These are phyloP conservation scores for Apophysomyces elegans DNA, from an alignment of 371 early-diverging fungal species.

Conservation along the genomic window DNA sequence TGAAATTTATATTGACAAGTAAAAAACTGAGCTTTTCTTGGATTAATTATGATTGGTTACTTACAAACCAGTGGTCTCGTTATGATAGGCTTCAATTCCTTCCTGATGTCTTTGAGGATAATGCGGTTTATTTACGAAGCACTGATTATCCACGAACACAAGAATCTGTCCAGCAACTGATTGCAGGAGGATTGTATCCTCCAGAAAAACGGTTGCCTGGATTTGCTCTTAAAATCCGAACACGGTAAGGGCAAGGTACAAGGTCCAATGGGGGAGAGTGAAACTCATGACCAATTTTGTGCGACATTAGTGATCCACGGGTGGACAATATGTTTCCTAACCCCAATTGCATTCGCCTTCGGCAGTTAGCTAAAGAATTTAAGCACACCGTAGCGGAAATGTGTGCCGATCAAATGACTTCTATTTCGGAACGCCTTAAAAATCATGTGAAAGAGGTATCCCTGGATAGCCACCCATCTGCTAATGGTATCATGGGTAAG, in stretches of 20 bases:
- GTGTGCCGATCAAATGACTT: constrained; percentile 35
- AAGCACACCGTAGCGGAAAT: constrained; percentile 32
- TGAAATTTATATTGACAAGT: constrained; percentile 66
- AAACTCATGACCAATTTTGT: constrained; percentile 6
- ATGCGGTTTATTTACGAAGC: constrained; percentile 62
- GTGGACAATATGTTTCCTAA: constrained; percentile 52
- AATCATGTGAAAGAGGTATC: constrained; percentile 45
- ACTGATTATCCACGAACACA: constrained; percentile 75
- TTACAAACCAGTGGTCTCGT: too few relatives aligned
- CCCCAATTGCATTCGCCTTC: constrained; percentile 45
- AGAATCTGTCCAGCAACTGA: constrained; percentile 74
- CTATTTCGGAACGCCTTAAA: constrained; percentile 31
- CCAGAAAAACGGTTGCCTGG: constrained; percentile 29
- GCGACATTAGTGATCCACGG: constrained; percentile 37
- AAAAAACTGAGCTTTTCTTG: constrained; percentile 1
- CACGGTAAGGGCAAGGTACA: constrained; percentile 33
- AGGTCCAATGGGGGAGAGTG: neutral
- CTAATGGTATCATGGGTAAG: constrained; percentile 52
- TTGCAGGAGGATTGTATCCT: constrained; percentile 73
- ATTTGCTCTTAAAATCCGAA: constrained; percentile 38
- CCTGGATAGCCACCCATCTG: constrained; percentile 52
- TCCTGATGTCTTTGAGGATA: constrained; percentile 44
- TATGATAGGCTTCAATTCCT: constrained; percentile 40
- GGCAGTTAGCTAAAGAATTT: constrained; percentile 41
- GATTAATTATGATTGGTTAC: too few relatives aligned